Conservation (phyloP, 78 protist genomes). For the Planoprotostelium fungivorum region DNA sequence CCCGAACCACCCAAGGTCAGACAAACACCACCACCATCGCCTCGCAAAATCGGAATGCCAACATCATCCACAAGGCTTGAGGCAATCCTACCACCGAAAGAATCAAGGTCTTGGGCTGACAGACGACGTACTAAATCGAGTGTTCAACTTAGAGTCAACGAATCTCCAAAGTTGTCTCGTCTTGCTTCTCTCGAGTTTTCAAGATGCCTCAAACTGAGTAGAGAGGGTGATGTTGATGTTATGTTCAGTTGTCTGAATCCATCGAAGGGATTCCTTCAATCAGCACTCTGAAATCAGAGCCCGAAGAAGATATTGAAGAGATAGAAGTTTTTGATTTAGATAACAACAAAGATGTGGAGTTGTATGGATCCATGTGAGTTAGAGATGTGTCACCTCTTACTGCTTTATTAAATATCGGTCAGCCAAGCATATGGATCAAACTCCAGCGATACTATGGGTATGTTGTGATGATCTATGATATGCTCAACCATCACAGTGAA, state of each 20-base stretch:
- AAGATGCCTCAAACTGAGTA: background rate
- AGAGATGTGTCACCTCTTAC: too few species aligned
- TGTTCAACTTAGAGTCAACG: background rate
- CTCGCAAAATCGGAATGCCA: too few species aligned
- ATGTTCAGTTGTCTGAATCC: background rate
- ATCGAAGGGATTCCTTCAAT: background rate
- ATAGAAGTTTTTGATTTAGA: too few species aligned
- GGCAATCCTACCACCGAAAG: too few species aligned
- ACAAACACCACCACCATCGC: too few species aligned
- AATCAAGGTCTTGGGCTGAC: too few species aligned
- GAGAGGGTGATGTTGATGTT: background rate
- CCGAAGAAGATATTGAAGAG: too few species aligned
- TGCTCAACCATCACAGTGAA: background rate
- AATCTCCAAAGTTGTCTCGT: background rate
- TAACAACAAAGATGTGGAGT: background rate
- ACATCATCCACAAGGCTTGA: too few species aligned
- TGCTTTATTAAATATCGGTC: background rate
- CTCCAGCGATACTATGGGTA: background rate
- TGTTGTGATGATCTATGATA: background rate
- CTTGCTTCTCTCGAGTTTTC: background rate
- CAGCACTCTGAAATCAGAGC: background rate
- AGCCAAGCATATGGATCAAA: too few species aligned
- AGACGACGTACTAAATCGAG: too few species aligned
- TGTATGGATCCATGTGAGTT: background rate
- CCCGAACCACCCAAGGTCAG: too few species aligned